Evolutionary conservation across 148 eudicot genomes (phyloP), one percentile per base, ranked within the genome.

Genomic region (Chenopodium formosanum): DNA sequence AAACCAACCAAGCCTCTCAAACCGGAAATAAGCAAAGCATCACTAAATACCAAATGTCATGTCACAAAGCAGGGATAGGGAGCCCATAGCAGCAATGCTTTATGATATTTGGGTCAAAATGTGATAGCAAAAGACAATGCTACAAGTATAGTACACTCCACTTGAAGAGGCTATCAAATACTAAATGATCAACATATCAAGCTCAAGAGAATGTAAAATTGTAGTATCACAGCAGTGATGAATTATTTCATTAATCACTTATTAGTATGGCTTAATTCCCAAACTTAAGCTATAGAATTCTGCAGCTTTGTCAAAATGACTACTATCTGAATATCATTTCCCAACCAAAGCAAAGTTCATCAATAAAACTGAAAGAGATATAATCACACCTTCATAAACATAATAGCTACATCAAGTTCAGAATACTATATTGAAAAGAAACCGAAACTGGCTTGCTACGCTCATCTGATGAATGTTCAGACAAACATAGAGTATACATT

Each of bases 11-110:
- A 17, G 17, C 22, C 62, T 56, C 62, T 56, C 62, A 16, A 31
- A 66, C 81, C 63, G 34, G 25, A 79, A 79, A 63, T 40, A 79
- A 71, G 76, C 27, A 40, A 40, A 79, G 9, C 11, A 9, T 56
- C 13, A 9, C 14, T 4, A 9, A 2, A 13, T 40, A 56, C 58
- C 50, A 19, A 34, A 76, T 20, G 73, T 50, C 25, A 58, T 37
- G 65, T 12, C 31, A 34, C 65, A 22, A 31, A 20, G 25, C 2
- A 16, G 60, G 40, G 34, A 25, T 14, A n/a, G 6, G 17, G 62
- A 17, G 10, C n/a, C 25, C 72, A 46, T 23, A 16, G 13, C 9
- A 29, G 78, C 67, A 9, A 29, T 48, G 19, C 32, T 14, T 17
- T 7, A 11, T 13, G 20, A 66, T 22, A 67, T 47, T 25, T 46